These are phyloP conservation scores for Pulveroboletus sp. DNA, from an alignment of 768 basidiomycete species.

Conservation along the genomic window DNA sequence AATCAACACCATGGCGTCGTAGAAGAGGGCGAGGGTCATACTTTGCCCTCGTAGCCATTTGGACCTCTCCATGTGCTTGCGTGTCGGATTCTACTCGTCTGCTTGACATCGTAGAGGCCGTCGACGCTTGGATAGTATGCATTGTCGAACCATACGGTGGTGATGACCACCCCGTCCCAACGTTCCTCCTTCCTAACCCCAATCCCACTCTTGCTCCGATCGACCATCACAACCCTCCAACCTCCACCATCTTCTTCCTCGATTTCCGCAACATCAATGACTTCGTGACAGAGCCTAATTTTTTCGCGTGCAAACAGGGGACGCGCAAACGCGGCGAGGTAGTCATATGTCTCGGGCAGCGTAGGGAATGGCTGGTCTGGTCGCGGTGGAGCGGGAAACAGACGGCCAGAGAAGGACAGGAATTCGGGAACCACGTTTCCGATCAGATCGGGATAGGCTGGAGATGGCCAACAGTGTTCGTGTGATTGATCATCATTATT, in stretches of 20 bases:
- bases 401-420: slow-evolving; percentile 28
- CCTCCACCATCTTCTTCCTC: slow-evolving; percentile 21
- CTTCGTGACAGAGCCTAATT: slow-evolving; percentile 43
- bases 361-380: slow-evolving; percentile 30
- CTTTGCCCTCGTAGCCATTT: slow-evolving; percentile 34
- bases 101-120: slow-evolving; percentile 38
- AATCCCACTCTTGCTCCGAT: slow-evolving; percentile 31
- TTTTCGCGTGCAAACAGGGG: slow-evolving; percentile 25
- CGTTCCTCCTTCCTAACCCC: slow-evolving; percentile 30
- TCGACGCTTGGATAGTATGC: slow-evolving; percentile 42
- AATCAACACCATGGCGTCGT: neutral
- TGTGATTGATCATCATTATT: neutral
- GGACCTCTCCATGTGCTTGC: slow-evolving; percentile 43
- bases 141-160: slow-evolving; percentile 46
- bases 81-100: slow-evolving; percentile 39
- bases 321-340: slow-evolving; percentile 25
- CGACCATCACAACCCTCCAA: slow-evolving; percentile 40
- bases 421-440: slow-evolving; percentile 50
- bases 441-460: slow-evolving; percentile 46
- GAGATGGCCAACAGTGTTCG: slow-evolving; percentile 38
- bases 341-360: slow-evolving; percentile 26
- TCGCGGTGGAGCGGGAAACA: slow-evolving; percentile 26
- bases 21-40: neutral
- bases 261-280: slow-evolving; percentile 37
- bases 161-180: slow-evolving; percentile 52